phyloP scores from a whole-genome alignment of 768 basidiomycete species.

The Tremella fuciformis region DNA sequence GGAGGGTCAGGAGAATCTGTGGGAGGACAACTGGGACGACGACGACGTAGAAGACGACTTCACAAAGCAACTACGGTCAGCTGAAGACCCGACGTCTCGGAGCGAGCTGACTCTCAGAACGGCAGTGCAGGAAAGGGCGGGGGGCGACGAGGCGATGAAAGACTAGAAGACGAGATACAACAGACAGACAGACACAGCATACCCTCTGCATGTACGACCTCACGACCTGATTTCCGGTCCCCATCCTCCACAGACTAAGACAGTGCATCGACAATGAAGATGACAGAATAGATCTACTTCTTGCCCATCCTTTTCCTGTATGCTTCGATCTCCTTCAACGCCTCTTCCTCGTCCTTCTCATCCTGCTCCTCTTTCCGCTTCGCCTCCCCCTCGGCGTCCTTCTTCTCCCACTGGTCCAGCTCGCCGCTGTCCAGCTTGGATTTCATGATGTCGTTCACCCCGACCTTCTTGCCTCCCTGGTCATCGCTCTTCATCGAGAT shows the following conservation, averaged over 20 bases:
- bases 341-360: conserved; percentile 38
- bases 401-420: conserved; percentile 20
- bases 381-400: conserved; percentile 22
- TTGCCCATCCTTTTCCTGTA: conserved; percentile 33
- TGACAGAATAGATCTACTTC: not conserved
- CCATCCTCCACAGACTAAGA: not conserved
- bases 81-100: conserved; percentile 11
- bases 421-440: conserved; percentile 29
- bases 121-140: conserved; percentile 38
- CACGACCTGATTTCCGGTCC: not conserved
- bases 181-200: not conserved
- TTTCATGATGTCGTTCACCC: conserved; percentile 57
- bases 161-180: conserved; percentile 19
- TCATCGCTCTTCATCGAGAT: conserved; percentile 23
- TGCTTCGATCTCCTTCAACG: conserved; percentile 34
- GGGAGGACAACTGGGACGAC: conserved; percentile 99
- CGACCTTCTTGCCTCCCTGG: conserved; percentile 54
- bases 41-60: conserved; percentile 99
- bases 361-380: conserved; percentile 29
- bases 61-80: conserved; percentile 87
- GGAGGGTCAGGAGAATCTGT: conserved; percentile 75
- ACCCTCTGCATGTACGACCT: conserved; percentile 3
- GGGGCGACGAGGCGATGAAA: conserved; percentile 42
- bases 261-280: not conserved
- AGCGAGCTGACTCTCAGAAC: conserved; percentile 20